phyloP scores from a whole-genome alignment of 2,329 filamentous ascomycete species.

The Rugonectria rugulosa region DNA sequence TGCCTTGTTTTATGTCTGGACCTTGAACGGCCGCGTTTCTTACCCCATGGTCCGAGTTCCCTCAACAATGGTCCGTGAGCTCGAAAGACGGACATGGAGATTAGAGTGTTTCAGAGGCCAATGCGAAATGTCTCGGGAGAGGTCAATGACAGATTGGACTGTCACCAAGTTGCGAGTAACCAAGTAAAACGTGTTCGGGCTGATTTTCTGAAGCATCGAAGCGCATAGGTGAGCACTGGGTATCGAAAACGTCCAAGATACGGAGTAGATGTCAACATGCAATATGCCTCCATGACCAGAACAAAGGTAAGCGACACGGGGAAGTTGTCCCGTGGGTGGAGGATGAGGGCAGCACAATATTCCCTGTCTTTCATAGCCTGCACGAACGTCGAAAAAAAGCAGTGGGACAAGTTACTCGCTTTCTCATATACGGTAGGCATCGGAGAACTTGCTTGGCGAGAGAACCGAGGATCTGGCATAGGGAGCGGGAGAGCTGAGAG shows the following conservation, averaged over 20 bases:
- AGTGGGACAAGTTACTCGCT: too few species aligned
- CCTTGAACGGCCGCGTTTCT: not conserved
- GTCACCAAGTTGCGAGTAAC: too few species aligned
- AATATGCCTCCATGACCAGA: slow-evolving; percentile 1
- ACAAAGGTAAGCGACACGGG: slow-evolving; percentile 1
- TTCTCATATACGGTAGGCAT: too few species aligned
- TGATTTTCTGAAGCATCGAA: too few species aligned
- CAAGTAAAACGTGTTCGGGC: too few species aligned
- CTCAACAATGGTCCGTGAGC: slow-evolving; percentile 8
- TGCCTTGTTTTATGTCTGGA: not conserved
- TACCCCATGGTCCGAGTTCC: not conserved
- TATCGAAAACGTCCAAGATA: not conserved
- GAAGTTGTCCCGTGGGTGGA: slow-evolving; percentile 1
- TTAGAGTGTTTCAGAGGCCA: slow-evolving; percentile 35
- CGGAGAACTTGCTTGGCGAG: not conserved
- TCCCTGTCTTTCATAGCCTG: slow-evolving; percentile 17
- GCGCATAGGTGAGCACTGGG: too few species aligned
- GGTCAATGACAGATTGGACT: not conserved
- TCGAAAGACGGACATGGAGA: slow-evolving; percentile 17
- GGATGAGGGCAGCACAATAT: slow-evolving; percentile 10
- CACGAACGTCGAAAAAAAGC: slow-evolving; percentile 8
- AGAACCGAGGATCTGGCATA: not conserved
- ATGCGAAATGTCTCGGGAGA: slow-evolving; percentile 11
- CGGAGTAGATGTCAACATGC: not conserved
- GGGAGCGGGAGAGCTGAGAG: not conserved